Evolutionary conservation across 805 yeast species (phyloP).

Genomic region (Cyberlindnera mrakii): DNA sequence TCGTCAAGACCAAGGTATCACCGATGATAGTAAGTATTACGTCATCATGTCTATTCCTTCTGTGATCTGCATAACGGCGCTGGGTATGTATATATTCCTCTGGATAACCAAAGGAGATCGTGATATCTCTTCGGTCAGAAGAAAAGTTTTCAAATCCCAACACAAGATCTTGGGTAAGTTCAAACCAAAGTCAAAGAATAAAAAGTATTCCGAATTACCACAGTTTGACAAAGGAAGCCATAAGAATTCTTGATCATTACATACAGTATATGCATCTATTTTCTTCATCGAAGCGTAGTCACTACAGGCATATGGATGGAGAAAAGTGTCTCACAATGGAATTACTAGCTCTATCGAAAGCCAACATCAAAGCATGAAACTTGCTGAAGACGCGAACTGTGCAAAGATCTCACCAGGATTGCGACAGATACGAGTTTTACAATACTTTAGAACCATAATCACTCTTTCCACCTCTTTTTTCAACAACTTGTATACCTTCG

Average conservation of each 20-base stretch:
- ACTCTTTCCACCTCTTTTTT: conserved; percentile 40
- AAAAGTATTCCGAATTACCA: conserved; percentile 36
- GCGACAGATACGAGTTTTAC: conserved; percentile 21
- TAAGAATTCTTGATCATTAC: conserved; percentile 1
- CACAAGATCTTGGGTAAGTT: conserved; percentile 36
- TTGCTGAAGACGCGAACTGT: conserved; percentile 15
- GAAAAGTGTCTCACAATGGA: background rate
- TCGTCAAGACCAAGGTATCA: conserved; percentile 38
- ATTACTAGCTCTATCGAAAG: background rate
- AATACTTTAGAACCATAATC: conserved; percentile 10
- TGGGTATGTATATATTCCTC: conserved; percentile 61
- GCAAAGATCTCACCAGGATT: conserved; percentile 3
- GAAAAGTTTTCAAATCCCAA: conserved; percentile 27
- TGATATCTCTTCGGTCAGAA: conserved; percentile 41
- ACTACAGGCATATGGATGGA: background rate
- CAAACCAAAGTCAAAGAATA: conserved; percentile 30
- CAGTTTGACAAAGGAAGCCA: conserved; percentile 22
- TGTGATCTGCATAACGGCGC: conserved; percentile 50
- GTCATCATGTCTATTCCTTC: conserved; percentile 66
- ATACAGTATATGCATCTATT: background rate
- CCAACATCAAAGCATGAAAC: conserved; percentile 5
- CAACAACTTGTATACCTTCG: conserved; percentile 29
- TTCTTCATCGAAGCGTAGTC: background rate
- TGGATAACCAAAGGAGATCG: conserved; percentile 49
- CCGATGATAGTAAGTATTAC: conserved; percentile 47